Base-by-base conservation (phyloP, 2,329 filamentous ascomycete species). In the Microsporum ferrugineum region DNA sequence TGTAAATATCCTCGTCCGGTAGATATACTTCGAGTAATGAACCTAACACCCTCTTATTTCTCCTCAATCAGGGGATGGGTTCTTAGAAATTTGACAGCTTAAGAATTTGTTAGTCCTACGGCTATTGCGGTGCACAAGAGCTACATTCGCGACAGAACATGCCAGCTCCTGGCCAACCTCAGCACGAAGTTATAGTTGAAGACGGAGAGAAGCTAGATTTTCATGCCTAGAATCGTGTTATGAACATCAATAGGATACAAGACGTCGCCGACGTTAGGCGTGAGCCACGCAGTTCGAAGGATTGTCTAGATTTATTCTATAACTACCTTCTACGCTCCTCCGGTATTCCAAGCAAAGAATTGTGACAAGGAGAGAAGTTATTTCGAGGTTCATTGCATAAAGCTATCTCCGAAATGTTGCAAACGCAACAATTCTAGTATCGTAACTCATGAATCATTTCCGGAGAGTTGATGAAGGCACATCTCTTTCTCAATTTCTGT, bases 41-140 rank as follows among this genome's bases (percentile, higher is more conserved):
- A 62, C 41, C 63, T 64, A n/a, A 63, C 64, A 39, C 62, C 64
- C 10, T 51, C 59, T 14, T 63, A 60, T 14, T 71, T 70, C 63
- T 67, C 4, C 51, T 43, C n/a, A 64, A 69, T 53, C 65, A 71
- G 58, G 17, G 63, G 53, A 3, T 73, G 69, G 70, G 64, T 72
- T 58, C 64, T 73, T 31, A 67, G 72, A 39, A 73, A 73, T 61
- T 31, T 72, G 51, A 71, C 70, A 1, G 71, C 65, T 3, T 68
- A 68, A 38, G 65, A 72, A 49, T 72, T 69, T 29, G 68, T 73
- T 41, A 67, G 67, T 51, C 58, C 68, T 6, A 66, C 69, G 57
- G 66, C 65, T 1, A 66, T 72, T 47, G 70, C 67, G 5, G 57
- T 71, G 2, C 65, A 67, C 27, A 58, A 65, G 33, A 63, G 68